Evolutionary conservation across 305 asterid species (phyloP).

Genomic region (Fraxinus platypoda): DNA sequence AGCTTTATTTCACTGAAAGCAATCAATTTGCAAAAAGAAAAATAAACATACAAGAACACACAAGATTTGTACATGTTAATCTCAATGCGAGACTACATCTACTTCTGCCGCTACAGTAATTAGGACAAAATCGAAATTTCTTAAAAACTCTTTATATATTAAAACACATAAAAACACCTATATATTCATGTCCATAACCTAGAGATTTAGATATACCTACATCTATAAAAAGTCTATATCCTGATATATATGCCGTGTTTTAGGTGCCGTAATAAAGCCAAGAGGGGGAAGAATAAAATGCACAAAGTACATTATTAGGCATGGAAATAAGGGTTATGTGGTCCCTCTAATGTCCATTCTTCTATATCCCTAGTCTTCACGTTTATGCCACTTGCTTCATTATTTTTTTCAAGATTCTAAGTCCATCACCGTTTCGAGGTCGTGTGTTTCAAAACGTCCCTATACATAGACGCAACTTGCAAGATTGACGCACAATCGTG

Average conservation of each 20-base stretch:
- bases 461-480: slow-evolving; percentile 23
- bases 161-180: background rate
- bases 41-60: background rate
- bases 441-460: slow-evolving; percentile 17
- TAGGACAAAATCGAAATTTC: background rate
- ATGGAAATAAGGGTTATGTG: slow-evolving; percentile 31
- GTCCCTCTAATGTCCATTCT: slow-evolving; percentile 38
- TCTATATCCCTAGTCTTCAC: slow-evolving; percentile 28
- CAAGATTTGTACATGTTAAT: background rate
- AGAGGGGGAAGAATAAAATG: slow-evolving; percentile 16
- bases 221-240: background rate
- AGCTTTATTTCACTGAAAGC: background rate
- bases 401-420: background rate
- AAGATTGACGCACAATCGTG: background rate
- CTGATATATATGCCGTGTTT: background rate
- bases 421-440: slow-evolving; percentile 22
- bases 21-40: no score
- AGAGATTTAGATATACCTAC: background rate
- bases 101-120: background rate
- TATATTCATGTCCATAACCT: background rate
- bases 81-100: background rate
- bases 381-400: slow-evolving; percentile 35
- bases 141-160: background rate
- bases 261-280: slow-evolving; percentile 11
- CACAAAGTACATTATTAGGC: slow-evolving; percentile 29